Base-by-base conservation (phyloP, 768 basidiomycete species). In the Calocera viscosa region DNA sequence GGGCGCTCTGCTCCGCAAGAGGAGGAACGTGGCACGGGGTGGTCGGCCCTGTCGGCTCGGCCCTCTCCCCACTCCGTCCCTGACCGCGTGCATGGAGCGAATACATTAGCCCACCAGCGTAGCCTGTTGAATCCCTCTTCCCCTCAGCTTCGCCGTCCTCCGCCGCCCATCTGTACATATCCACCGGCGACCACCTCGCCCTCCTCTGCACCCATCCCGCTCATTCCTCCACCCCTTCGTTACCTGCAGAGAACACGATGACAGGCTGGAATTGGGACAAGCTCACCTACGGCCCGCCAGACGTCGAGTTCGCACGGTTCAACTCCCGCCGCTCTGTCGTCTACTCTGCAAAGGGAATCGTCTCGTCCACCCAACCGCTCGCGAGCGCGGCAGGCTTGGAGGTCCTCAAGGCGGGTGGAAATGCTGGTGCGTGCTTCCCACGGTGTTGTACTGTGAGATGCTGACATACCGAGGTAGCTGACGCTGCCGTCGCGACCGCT, bases 401-500 rank as follows among this genome's bases (percentile, higher is more conserved):
- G 76, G 90, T 99, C 70, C 79, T 99, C 28, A 81, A 87, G 65
- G 89, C 87, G 75, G 96, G 96, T 14, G 96, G 96, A 64, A 99
- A 99, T 78, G 95, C 95, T 71, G 94, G 91, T 90, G 73, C 60
- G 80, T 68, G 3, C 49, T 65, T 41, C 2, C 22, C n/a, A n/a
- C 26, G 64, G 32, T n/a, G 64, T 34, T n/a, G 49, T 39, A 40
- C 60, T 10, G 7, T 66, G 63, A 39, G 63, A 41, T 26, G 68
- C 17, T 67, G n/a, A 17, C 8, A 2, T 24, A 24, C 22, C 17
- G 66, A 67, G 49, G 32, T 68, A 92, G 91, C 90, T 68, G 93
- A 96, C 77, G 92, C 93, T 32, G 94, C 96, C 7, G 94, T 97
- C 19, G 96, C 96, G 30, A 88, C 86, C 1, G 90, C 94, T 63